Conservation (phyloP, 371 early-diverging fungal species). For the Mucor irregularis region DNA sequence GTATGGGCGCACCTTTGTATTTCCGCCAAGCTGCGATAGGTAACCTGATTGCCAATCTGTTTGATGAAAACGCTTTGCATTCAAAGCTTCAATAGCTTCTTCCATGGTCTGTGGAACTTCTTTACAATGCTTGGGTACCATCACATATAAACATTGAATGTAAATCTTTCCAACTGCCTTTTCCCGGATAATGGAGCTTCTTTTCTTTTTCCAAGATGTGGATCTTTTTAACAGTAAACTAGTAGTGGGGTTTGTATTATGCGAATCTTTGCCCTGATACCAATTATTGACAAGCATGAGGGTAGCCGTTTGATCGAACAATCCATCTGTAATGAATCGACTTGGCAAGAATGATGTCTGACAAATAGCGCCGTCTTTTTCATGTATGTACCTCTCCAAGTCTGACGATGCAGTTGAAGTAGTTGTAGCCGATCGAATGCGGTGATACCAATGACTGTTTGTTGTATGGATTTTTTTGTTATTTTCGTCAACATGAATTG, state of each 20-base stretch:
- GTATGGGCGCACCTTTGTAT: slow-evolving; percentile 23
- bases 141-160: slow-evolving; percentile 21
- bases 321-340: slow-evolving; percentile 8
- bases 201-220: background rate
- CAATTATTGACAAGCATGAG: slow-evolving; percentile 44
- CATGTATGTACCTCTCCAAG: slow-evolving; percentile 20
- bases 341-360: slow-evolving; percentile 30
- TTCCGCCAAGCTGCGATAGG: slow-evolving; percentile 35
- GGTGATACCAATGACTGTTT: slow-evolving; percentile 15
- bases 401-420: background rate
- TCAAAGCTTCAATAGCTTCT: slow-evolving; percentile 33
- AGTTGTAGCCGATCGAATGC: slow-evolving; percentile 4
- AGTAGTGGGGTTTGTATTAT: background rate
- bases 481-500: slow-evolving; percentile 5
- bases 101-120: slow-evolving; percentile 22
- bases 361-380: slow-evolving; percentile 31
- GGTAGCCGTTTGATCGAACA: slow-evolving; percentile 22
- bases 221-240: background rate
- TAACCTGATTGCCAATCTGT: slow-evolving; percentile 40
- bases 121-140: background rate
- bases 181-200: slow-evolving; percentile 12
- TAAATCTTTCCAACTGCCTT: slow-evolving; percentile 45
- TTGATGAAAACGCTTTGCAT: slow-evolving; percentile 31
- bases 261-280: slow-evolving; percentile 27
- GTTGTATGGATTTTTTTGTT: background rate